Base-by-base conservation (phyloP, 2,329 filamentous ascomycete species). In the Zymoseptoria pseudotritici region DNA sequence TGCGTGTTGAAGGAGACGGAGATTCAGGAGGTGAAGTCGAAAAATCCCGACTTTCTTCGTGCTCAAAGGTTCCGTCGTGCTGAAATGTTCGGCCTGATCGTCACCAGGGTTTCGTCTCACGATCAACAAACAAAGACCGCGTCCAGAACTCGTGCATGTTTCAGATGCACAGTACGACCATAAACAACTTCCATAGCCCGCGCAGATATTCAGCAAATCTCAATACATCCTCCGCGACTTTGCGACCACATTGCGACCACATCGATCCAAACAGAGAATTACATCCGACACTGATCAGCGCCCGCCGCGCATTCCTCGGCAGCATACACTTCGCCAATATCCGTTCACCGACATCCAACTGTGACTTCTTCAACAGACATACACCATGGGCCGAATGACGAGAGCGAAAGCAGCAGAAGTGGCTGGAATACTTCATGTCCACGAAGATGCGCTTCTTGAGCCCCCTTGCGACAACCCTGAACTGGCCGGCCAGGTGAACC, bases 381-480 rank as follows among this genome's bases (percentile, higher is more conserved):
- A 36, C 50, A 60, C 42, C 26, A 68, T 68, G 66, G 58, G 60
- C 53, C 77, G 77, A 70, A 70, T 78, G 62, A 79, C 77, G 58
- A 75, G 77, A 60, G 75, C 77, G 42, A 70, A 70, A 57, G 72
- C 72, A 17, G 74, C 74, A 53, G 70, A 74, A 64, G 71, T 76
- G 68, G 74, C 75, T 13, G 70, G 74, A 58, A 61, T 69, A 46
- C 63, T 73, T 60, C 74, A 76, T 55, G 67, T 75, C 57, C 68
- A 73, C 67, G 68, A 70, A 49, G 71, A 72, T 58, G 70, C 58
- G 4, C 54, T 72, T 8, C 61, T 69, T 56, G 74, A 74, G 55
- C 65, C 72, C 61, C 65, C 69, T 46, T 64, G 57, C 24, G 60
- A 64, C 3, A 46, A 64, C 36, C 19, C 61, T 54, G 31, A 21